Percentiles rank a stretch among this genome's conserved stretches.
Conservation (phyloP, 2,329 filamentous ascomycete genomes). For the Ophiostoma pallidulum region DNA sequence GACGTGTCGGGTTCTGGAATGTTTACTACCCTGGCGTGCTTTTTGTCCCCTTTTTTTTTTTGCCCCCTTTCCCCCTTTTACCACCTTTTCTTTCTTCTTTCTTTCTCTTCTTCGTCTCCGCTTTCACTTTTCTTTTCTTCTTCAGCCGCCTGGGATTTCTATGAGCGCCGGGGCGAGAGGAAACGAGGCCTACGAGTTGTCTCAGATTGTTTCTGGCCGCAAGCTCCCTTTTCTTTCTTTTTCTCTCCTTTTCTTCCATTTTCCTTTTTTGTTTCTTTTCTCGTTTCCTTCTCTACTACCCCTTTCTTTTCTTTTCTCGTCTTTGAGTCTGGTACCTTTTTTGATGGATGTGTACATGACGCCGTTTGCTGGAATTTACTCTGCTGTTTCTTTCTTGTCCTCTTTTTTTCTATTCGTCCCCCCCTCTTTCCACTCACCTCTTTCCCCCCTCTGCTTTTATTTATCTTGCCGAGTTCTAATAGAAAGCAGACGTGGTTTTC, state of each 20-base stretch:
- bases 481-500: neutral
- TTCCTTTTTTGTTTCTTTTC: neutral
- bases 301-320: too few relatives aligned
- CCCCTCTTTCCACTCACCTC: too few relatives aligned
- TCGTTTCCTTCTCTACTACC: too few relatives aligned
- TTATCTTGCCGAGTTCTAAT: neutral
- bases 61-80: neutral
- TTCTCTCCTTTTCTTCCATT: slow-evolving; percentile 4
- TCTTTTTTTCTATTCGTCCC: neutral
- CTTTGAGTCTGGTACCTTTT: too few relatives aligned
- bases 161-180: too few relatives aligned
- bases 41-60: neutral
- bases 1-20: neutral
- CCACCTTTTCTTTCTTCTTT: slow-evolving; percentile 2
- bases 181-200: too few relatives aligned
- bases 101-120: neutral
- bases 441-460: neutral
- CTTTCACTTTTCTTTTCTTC: slow-evolving; percentile 6
- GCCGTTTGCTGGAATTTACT: too few relatives aligned
- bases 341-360: too few relatives aligned
- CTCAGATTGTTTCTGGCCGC: too few relatives aligned
- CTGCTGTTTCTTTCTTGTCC: neutral
- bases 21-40: slow-evolving; percentile 4
- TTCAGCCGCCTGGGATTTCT: too few relatives aligned
- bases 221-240: too few relatives aligned